Percentiles rank a stretch among this genome's conserved stretches.
phyloP scores from a whole-genome alignment of 177 flowering plant genomes.

The Vitis hybrid region DNA sequence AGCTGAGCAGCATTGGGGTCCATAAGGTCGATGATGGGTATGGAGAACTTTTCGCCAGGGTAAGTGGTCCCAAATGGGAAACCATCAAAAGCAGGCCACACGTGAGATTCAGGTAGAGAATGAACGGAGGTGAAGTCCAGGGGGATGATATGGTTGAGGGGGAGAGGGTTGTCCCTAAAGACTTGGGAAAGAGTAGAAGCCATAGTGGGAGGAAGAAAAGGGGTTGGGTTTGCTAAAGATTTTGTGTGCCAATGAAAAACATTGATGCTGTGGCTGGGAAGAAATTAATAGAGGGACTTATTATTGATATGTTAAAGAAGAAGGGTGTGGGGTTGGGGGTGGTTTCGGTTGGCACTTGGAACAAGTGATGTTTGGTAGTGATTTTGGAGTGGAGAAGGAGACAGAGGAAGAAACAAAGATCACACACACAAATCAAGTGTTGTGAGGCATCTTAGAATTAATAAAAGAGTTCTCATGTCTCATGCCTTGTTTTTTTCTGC shows the following conservation, averaged over 20 bases:
- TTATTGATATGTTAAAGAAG: not conserved
- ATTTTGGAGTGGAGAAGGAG: constrained; percentile 10
- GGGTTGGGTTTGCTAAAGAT: not conserved
- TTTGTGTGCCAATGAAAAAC: not conserved
- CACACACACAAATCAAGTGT: not conserved
- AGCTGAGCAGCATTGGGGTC: constrained; percentile 24
- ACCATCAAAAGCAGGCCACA: constrained; percentile 25
- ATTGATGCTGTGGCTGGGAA: no score
- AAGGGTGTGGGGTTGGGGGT: constrained; percentile 10
- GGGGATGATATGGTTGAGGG: constrained; percentile 29
- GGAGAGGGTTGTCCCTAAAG: constrained; percentile 23
- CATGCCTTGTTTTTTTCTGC: not conserved
- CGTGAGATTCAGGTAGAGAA: constrained; percentile 42
- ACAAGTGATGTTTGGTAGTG: constrained; percentile 15
- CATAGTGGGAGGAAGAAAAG: not conserved
- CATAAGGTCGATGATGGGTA: constrained; percentile 40
- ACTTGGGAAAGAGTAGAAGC: constrained; percentile 39
- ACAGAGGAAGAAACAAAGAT: not conserved
- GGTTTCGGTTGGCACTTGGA: constrained; percentile 15
- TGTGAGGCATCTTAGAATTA: no score
- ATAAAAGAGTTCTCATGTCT: not conserved
- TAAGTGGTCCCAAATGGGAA: not conserved
- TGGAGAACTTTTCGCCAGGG: not conserved
- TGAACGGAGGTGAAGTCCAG: constrained; percentile 31
- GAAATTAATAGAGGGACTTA: not conserved